Evolutionary conservation across 2,329 filamentous ascomycete genomes (phyloP).

Genomic region (Thelonectria rubi): DNA sequence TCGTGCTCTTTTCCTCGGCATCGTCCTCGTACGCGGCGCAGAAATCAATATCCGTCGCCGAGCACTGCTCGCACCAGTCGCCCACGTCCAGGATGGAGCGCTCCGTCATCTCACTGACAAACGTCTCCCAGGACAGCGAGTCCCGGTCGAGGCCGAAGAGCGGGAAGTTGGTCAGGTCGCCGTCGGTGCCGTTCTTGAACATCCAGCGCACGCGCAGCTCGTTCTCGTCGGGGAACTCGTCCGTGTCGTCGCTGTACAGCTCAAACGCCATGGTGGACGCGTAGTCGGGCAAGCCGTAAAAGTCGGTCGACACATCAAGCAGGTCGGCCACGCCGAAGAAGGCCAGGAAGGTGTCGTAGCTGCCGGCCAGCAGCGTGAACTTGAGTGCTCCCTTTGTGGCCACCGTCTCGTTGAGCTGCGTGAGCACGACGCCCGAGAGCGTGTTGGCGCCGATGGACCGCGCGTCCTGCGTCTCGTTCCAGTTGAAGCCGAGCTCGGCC

Average conservation of each 20-base stretch:
- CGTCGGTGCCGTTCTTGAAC: conserved; percentile 48
- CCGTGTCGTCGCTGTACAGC: conserved; percentile 40
- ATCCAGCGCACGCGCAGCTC: conserved; percentile 47
- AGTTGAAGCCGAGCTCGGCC: conserved; percentile 46
- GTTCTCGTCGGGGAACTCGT: conserved; percentile 41
- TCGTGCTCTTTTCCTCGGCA: conserved; percentile 18
- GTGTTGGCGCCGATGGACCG: conserved; percentile 46
- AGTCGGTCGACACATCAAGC: conserved; percentile 40
- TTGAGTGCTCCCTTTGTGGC: conserved; percentile 44
- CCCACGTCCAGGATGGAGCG: conserved; percentile 43
- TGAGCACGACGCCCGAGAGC: conserved; percentile 43
- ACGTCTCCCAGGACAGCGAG: conserved; percentile 42
- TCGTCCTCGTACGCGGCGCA: conserved; percentile 45
- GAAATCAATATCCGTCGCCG: conserved; percentile 39
- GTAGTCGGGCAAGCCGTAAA: conserved; percentile 47
- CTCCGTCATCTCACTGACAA: conserved; percentile 42
- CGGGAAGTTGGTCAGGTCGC: conserved; percentile 42
- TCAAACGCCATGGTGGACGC: conserved; percentile 50
- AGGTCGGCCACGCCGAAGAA: conserved; percentile 47
- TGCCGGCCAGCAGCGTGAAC: conserved; percentile 47
- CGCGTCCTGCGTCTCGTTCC: conserved; percentile 42
- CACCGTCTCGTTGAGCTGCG: conserved; percentile 46
- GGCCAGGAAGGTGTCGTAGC: conserved; percentile 50
- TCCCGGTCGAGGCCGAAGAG: conserved; percentile 45
- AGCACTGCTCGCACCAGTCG: conserved; percentile 46